A percentile compares a stretch with the other conserved stretches of the same genome.
phyloP scores from a whole-genome alignment of 192 early-diverging fungal genomes.

The Fimicolochytrium jonesii region DNA sequence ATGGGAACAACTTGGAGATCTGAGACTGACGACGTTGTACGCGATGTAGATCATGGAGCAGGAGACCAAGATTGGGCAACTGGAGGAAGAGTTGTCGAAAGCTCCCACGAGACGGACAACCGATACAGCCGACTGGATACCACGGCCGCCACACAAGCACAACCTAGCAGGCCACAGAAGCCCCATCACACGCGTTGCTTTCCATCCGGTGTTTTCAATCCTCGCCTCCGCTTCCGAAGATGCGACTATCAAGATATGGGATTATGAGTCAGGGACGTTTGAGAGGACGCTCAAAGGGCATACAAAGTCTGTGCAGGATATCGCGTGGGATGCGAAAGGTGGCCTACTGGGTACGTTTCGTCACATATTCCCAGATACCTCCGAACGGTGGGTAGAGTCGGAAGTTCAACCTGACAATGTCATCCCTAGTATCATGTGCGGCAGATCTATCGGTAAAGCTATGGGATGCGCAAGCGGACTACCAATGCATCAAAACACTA shows the following conservation, averaged over 20 bases:
- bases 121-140: constrained; percentile 70
- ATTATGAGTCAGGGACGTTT: constrained; percentile 88
- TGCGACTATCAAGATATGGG: constrained; percentile 89
- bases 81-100: constrained; percentile 36
- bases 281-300: constrained; percentile 93
- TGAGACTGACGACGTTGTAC: too few species aligned
- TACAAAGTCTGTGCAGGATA: constrained; percentile 89
- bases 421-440: constrained; percentile 86
- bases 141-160: constrained; percentile 72
- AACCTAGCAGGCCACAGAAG: constrained; percentile 72
- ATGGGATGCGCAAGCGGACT: constrained; percentile 85
- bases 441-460: constrained; percentile 87
- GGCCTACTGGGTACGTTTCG: constrained; percentile 68
- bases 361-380: too few species aligned
- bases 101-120: constrained; percentile 17
- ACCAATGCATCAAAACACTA: constrained; percentile 77
- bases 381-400: too few species aligned
- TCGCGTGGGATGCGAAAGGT: constrained; percentile 80
- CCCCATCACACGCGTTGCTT: constrained; percentile 75
- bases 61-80: constrained; percentile 71
- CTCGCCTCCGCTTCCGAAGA: constrained; percentile 90
- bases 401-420: too few species aligned
- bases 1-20: too few species aligned
- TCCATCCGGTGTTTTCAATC: constrained; percentile 81
- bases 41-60: constrained; percentile 96